Evolutionary conservation across 2,329 filamentous ascomycete genomes (phyloP), one percentile per base, ranked within the genome.

Genomic region (Stachybotrys elegans): DNA sequence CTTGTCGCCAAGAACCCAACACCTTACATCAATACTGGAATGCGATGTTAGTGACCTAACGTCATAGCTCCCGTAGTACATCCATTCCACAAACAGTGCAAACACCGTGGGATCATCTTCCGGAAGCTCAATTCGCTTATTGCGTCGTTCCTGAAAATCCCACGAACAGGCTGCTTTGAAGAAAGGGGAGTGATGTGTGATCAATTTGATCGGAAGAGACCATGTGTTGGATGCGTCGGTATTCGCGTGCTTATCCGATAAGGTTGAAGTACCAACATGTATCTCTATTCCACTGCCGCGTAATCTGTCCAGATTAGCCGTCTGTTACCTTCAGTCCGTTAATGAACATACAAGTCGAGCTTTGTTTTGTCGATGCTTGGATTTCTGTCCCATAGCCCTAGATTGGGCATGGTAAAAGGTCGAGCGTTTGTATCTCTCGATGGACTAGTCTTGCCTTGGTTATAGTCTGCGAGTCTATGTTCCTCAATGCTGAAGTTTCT

Each of bases 211-310:
- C 9, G 14, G 25, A 27, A 41, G 39, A 41, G 4, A 41, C 21
- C 25, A 41, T 17, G n/a, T 41, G 25, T 41, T 17, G 16, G 25
- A 61, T 9, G 25, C 25, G 25, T n/a, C n/a, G 25, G 25, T n/a
- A 9, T 29, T 29, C 9, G 25, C 9, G n/a, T 29, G 9, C 9
- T 9, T n/a, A 29, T 29, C 25, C 25, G 25, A 29, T 29, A n/a
- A 29, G 25, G 25, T 29, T n/a, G 25, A 29, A 9, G 25, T 29
- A n/a, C 25, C 25, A 29, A 29, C 25, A n/a, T n/a, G 9, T 9
- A 29, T 29, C 25, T 29, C 25, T 29, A 29, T n/a, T 29, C 25
- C 25, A 29, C 25, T 29, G 25, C 25, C 25, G 25, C 25, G 25
- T 29, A 29, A n/a, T 29, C 25, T 29, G n/a, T 29, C 25, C n/a